Evolutionary conservation across 768 basidiomycete species (phyloP).

Genomic region (Amanita rubescens): DNA sequence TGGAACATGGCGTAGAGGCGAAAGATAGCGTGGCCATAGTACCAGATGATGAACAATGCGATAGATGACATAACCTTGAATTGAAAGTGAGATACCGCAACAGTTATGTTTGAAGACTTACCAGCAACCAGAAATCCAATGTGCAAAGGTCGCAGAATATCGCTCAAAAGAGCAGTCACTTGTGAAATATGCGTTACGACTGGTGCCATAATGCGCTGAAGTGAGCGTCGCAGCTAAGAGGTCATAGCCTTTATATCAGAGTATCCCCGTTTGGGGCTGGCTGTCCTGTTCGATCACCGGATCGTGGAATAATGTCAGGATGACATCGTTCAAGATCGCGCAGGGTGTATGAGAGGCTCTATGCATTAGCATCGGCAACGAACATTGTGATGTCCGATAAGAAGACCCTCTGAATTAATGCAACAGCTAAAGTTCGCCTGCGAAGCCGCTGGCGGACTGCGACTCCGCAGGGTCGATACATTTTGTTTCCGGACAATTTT

Average conservation of each 20-base stretch:
- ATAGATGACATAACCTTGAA: conserved; percentile 8
- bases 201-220: too few relatives aligned
- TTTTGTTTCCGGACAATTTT: too few relatives aligned
- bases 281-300: not conserved
- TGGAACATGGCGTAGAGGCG: conserved; percentile 21
- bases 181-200: too few relatives aligned
- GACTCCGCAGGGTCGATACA: too few relatives aligned
- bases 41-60: conserved; percentile 17
- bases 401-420: too few relatives aligned
- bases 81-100: too few relatives aligned
- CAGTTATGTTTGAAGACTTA: conserved; percentile 3
- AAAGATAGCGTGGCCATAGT: too few relatives aligned
- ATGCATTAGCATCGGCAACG: not conserved
- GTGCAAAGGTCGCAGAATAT: not conserved
- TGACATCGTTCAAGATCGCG: not conserved
- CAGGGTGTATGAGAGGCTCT: not conserved
- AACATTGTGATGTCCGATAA: not conserved
- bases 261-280: too few relatives aligned
- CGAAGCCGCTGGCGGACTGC: too few relatives aligned
- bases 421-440: too few relatives aligned
- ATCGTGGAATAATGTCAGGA: not conserved
- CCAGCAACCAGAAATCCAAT: not conserved
- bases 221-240: not conserved
- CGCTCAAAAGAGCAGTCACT: not conserved
- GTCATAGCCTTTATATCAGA: too few relatives aligned